These are phyloP conservation scores for Pseudomonodictys pantanalensis DNA, from an alignment of 495 filamentous ascomycete species.

Conservation along the genomic window DNA sequence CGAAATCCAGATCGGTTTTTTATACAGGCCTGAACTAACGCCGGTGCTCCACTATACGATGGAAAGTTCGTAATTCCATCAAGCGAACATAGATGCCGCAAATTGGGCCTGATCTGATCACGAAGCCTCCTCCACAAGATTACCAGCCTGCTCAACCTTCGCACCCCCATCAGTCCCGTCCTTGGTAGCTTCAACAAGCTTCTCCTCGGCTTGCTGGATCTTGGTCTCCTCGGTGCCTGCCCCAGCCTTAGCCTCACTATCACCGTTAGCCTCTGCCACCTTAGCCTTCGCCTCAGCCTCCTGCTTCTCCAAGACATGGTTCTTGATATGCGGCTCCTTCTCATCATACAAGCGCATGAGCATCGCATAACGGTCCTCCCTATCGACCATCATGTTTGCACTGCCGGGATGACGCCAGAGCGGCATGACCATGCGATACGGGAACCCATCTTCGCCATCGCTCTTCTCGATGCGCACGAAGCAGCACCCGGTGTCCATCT, in stretches of 20 bases:
- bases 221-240: neutral
- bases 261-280: neutral
- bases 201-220: neutral
- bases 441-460: slow-evolving; percentile 65
- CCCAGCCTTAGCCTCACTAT: neutral
- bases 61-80: too few relatives aligned
- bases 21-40: too few relatives aligned
- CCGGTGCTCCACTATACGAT: too few relatives aligned
- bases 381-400: slow-evolving; percentile 93
- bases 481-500: slow-evolving; percentile 86
- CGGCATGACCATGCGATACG: slow-evolving; percentile 78
- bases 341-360: slow-evolving; percentile 88
- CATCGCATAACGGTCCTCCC: slow-evolving; percentile 91
- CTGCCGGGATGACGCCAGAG: slow-evolving; percentile 85
- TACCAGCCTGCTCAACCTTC: neutral
- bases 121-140: neutral
- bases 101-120: too few relatives aligned
- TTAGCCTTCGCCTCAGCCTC: slow-evolving; percentile 26
- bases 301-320: slow-evolving; percentile 40
- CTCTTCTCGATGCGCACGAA: slow-evolving; percentile 77
- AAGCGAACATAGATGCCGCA: too few relatives aligned
- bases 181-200: neutral
- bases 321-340: slow-evolving; percentile 58
- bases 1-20: too few relatives aligned
- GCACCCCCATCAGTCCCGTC: neutral